Evolutionary conservation across 2,329 filamentous ascomycete species (phyloP), one percentile per base, ranked within the genome.

Genomic region (Colletotrichum australisinense): DNA sequence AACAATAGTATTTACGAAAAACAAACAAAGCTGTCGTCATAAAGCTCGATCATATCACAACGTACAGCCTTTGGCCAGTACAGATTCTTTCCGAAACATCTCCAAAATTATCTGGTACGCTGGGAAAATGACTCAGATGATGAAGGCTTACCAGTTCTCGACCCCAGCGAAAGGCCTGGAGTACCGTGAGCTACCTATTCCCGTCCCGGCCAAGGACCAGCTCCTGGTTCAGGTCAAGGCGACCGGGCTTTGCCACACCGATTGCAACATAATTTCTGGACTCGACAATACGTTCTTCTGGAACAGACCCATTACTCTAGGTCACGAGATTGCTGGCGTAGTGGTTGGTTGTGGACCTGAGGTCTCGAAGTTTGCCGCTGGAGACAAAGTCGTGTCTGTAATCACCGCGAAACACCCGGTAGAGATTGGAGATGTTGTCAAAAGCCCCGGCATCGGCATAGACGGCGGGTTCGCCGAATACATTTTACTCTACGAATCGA

Each of bases 391-490:
- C 2, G 56, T 46, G 14, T 35, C 65, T 3, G 24, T 67, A 7
- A 46, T 57, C 14, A 67, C 65, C 16, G n/a, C 38, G 8, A 59
- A 67, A 28, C 56, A 67, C 26, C 35, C 56, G 9, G 65, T 67
- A 28, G 65, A 78, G 24, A 46, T 57, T 12, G 65, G 52, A 12
- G 56, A 57, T 19, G 22, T 28, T 11, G 56, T 67, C 6, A 59
- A 8, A 12, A 12, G 42, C 22, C 63, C 67, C 16, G 72, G 63
- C 12, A 58, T 74, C 6, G 68, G 68, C 4, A 38, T 28, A 5
- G 68, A 72, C 30, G 72, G 72, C 4, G 68, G 72, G 0, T 74
- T 67, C 35, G 72, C 68, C 3, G 68, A 74, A 28, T 72, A 67
- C 19, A 46, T 0, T 7, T 68, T 28, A 68, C 72, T 4, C 68